Conservation (phyloP, 352 stramenopile species). For the Phytophthora kernoviae region DNA sequence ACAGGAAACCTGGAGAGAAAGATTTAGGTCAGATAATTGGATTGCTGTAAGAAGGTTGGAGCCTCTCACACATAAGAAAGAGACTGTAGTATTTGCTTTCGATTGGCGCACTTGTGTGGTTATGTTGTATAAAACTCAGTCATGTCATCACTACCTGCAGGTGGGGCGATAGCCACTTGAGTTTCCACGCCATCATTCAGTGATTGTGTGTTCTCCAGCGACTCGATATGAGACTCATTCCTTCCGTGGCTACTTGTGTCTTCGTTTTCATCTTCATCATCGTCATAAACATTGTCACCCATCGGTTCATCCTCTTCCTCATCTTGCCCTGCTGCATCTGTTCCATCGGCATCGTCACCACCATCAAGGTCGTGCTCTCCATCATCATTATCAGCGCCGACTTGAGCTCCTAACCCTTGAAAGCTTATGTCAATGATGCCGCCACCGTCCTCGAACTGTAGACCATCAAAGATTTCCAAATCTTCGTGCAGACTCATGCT, state of each 20-base stretch:
- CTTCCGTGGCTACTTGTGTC: constrained; percentile 17
- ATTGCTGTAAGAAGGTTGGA: constrained; percentile 48
- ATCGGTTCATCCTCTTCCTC: constrained; percentile 51
- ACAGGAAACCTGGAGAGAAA: constrained; percentile 77
- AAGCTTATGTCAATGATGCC: constrained; percentile 82
- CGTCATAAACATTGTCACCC: constrained; percentile 58
- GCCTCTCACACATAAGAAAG: constrained; percentile 14
- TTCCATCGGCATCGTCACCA: constrained; percentile 29
- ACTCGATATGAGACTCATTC: constrained; percentile 8
- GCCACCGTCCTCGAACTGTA: constrained; percentile 86
- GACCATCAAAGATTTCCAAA: constrained; percentile 83
- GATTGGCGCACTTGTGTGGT: constrained; percentile 9
- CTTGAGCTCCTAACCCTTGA: constrained; percentile 25
- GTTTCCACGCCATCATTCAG: background rate
- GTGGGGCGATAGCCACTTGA: constrained; percentile 1
- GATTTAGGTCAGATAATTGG: constrained; percentile 68
- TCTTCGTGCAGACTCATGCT: constrained; percentile 81
- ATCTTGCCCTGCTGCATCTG: constrained; percentile 42
- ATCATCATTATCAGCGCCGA: constrained; percentile 30
- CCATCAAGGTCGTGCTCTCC: constrained; percentile 30
- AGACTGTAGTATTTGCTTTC: constrained; percentile 17
- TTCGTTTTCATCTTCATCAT: constrained; percentile 68
- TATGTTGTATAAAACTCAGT: constrained; percentile 33
- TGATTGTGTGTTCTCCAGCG: no score
- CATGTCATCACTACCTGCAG: constrained; percentile 1